Evolutionary conservation across 2,329 filamentous ascomycete species (phyloP).

Genomic region (Neoarthrinium moseri): DNA sequence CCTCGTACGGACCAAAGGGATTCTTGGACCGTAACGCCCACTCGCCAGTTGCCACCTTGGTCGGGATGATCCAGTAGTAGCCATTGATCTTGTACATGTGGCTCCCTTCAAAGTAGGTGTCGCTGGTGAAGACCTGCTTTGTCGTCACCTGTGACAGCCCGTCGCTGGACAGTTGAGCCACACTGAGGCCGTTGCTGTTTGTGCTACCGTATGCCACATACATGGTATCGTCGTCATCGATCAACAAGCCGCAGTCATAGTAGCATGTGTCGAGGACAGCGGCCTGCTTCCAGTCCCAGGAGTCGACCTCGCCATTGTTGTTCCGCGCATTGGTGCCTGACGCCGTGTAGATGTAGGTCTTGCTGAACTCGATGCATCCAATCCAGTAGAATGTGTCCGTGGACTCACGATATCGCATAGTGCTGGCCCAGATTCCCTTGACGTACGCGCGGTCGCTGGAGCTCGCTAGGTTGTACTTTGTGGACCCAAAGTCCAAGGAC

Average conservation of each 20-base stretch:
- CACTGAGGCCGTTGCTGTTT: conserved; percentile 41
- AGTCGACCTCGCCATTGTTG: neutral
- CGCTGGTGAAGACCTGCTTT: conserved; percentile 40
- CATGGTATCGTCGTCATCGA: conserved; percentile 59
- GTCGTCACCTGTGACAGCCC: conserved; percentile 42
- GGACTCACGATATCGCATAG: conserved; percentile 17
- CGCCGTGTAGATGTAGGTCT: conserved; percentile 54
- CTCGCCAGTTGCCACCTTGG: conserved; percentile 41
- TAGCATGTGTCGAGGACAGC: conserved; percentile 43
- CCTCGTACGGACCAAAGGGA: conserved; percentile 52
- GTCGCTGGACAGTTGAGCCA: conserved; percentile 50
- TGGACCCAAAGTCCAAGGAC: conserved; percentile 13
- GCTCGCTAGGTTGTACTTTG: conserved; percentile 13
- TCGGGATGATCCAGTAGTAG: conserved; percentile 53
- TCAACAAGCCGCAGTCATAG: conserved; percentile 57
- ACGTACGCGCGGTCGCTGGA: conserved; percentile 16
- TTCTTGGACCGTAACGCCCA: conserved; percentile 48
- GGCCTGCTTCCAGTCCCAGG: conserved; percentile 33
- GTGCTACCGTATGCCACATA: conserved; percentile 55
- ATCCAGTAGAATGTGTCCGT: conserved; percentile 37
- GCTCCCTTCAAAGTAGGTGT: conserved; percentile 46
- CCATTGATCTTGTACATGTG: conserved; percentile 58
- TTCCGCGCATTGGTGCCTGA: neutral
- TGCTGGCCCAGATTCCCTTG: conserved; percentile 21
- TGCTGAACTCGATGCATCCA: conserved; percentile 49